phyloP scores from a whole-genome alignment of 1,284 basidiomycete species.

The Paramarasmius palmivorus region DNA sequence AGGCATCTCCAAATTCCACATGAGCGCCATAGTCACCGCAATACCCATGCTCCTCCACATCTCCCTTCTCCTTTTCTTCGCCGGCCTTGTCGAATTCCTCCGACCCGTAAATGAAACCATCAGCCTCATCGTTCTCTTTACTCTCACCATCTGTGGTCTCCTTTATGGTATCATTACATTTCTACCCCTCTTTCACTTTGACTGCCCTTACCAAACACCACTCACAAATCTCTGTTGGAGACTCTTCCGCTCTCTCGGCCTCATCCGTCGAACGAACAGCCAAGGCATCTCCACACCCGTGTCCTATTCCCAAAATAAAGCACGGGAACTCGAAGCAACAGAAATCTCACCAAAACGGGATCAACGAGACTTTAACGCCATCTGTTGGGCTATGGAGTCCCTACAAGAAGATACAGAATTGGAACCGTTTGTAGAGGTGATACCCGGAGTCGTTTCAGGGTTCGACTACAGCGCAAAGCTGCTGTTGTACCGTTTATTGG shows the following conservation, averaged over 20 bases:
- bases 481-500: constrained; percentile 30
- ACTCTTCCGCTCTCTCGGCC: constrained; percentile 24
- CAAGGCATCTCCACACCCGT: constrained; percentile 18
- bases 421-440: constrained; percentile 34
- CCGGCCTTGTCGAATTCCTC: constrained; percentile 38
- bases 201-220: constrained; percentile 39
- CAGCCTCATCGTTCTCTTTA: constrained; percentile 29
- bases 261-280: constrained; percentile 25
- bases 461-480: constrained; percentile 38
- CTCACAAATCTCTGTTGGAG: constrained; percentile 35
- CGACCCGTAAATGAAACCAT: constrained; percentile 30
- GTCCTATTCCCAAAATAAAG: constrained; percentile 25
- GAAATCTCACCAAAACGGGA: constrained; percentile 29
- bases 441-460: constrained; percentile 34
- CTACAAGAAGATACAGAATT: constrained; percentile 34
- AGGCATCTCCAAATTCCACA: constrained; percentile 34
- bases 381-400: constrained; percentile 33
- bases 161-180: constrained; percentile 34
- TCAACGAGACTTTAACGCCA: constrained; percentile 28
- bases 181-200: constrained; percentile 31
- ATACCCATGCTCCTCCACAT: constrained; percentile 41
- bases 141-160: constrained; percentile 27
- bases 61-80: constrained; percentile 40
- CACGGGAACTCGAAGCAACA: constrained; percentile 30
- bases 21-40: constrained; percentile 35